Conservation (phyloP, 208 protist species). For the Wallacemonas rigidus region DNA sequence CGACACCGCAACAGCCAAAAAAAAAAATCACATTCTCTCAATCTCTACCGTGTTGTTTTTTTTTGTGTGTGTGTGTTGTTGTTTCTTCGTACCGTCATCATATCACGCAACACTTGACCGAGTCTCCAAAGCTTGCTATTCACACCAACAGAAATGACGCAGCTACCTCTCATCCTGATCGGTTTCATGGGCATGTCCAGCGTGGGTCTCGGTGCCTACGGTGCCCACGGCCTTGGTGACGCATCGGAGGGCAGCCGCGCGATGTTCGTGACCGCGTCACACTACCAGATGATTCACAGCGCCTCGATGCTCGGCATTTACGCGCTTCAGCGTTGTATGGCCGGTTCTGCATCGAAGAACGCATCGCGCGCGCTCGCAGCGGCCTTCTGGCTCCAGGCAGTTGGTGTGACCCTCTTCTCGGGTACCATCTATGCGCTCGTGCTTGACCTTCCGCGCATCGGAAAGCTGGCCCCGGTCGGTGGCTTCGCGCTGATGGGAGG, state of each 20-base stretch:
- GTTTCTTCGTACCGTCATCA: not conserved
- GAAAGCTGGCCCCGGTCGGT: slow-evolving; percentile 35
- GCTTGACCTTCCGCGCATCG: slow-evolving; percentile 32
- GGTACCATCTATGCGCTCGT: slow-evolving; percentile 48
- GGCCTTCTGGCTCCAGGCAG: slow-evolving; percentile 30
- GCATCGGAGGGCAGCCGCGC: slow-evolving; percentile 17
- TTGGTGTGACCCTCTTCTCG: slow-evolving; percentile 41
- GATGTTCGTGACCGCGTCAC: slow-evolving; percentile 29
- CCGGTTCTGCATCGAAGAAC: slow-evolving; percentile 18
- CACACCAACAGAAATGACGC: slow-evolving; percentile 1
- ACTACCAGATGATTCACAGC: slow-evolving; percentile 62
- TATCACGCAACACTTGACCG: not conserved
- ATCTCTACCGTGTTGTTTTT: too few relatives aligned
- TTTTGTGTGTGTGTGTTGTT: not conserved
- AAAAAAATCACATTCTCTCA: too few relatives aligned
- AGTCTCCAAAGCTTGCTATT: not conserved
- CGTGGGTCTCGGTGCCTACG: slow-evolving; percentile 39
- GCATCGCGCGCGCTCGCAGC: slow-evolving; percentile 20
- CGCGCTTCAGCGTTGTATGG: slow-evolving; percentile 20
- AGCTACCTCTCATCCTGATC: slow-evolving; percentile 18
- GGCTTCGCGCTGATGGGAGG: slow-evolving; percentile 49
- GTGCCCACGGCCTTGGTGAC: slow-evolving; percentile 33
- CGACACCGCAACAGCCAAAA: too few relatives aligned
- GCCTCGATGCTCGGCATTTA: slow-evolving; percentile 32
- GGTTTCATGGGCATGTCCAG: slow-evolving; percentile 39